These are phyloP conservation scores for Claviceps pazoutovae DNA, from an alignment of 2,329 filamentous ascomycete genomes.

Conservation along the genomic window DNA sequence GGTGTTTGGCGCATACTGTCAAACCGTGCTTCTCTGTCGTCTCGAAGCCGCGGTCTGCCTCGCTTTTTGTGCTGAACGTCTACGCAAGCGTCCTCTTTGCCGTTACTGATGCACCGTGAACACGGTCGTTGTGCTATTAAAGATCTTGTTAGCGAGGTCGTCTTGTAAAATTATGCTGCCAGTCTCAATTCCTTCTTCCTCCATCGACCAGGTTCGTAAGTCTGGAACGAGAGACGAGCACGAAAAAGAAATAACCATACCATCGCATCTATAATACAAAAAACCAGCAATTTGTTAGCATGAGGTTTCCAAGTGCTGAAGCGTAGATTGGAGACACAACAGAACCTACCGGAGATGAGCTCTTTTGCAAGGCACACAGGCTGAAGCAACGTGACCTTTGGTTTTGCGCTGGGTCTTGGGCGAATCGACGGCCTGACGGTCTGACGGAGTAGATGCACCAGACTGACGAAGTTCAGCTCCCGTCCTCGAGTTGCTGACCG, in stretches of 20 bases:
- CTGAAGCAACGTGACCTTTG: conserved; percentile 71
- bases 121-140: conserved; percentile 60
- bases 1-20: conserved; percentile 31
- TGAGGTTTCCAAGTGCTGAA: not conserved
- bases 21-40: conserved; percentile 50
- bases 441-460: conserved; percentile 24
- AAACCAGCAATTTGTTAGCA: not conserved
- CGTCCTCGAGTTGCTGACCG: conserved; percentile 7
- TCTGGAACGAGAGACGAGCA: not conserved
- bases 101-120: conserved; percentile 61
- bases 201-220: not conserved
- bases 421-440: conserved; percentile 35
- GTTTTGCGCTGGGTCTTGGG: conserved; percentile 53
- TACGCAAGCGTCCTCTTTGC: conserved; percentile 66
- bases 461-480: conserved; percentile 11
- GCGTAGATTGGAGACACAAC: too few relatives aligned
- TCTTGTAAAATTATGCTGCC: not conserved
- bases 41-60: conserved; percentile 62
- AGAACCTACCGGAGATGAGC: conserved; percentile 56
- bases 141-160: conserved; percentile 19
- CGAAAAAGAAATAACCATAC: not conserved
- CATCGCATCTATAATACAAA: not conserved
- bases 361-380: conserved; percentile 74
- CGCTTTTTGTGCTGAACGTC: conserved; percentile 81
- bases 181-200: not conserved